Evolutionary conservation across 2,329 filamentous ascomycete genomes (phyloP).

Genomic region (Cladorrhinum sp.): DNA sequence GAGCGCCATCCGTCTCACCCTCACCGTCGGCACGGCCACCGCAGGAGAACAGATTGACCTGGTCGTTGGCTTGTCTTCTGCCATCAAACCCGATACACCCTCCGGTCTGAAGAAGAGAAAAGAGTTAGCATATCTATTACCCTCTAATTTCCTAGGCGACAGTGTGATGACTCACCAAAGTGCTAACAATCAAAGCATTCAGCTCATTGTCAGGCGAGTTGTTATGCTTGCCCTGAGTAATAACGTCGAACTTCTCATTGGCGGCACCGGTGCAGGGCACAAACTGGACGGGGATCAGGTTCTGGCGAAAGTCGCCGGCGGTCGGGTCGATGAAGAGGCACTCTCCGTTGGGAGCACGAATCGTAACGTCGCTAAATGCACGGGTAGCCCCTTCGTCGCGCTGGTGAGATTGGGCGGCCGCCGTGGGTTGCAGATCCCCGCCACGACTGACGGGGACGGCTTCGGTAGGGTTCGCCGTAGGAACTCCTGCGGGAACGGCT

Average conservation of each 20-base stretch:
- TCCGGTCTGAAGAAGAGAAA: constrained; percentile 28
- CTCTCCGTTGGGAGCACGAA: constrained; percentile 46
- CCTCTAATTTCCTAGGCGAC: neutral
- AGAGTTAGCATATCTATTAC: neutral
- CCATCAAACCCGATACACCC: constrained; percentile 52
- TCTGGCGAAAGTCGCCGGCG: constrained; percentile 53
- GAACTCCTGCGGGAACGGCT: constrained; percentile 24
- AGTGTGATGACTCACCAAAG: constrained; percentile 35
- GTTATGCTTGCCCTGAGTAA: constrained; percentile 50
- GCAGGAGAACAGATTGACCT: constrained; percentile 50
- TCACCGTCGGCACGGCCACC: constrained; percentile 50
- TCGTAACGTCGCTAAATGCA: constrained; percentile 43
- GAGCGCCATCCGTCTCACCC: constrained; percentile 45
- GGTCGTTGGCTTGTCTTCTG: constrained; percentile 42
- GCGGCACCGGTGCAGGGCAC: constrained; percentile 43
- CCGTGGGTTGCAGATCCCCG: constrained; percentile 46
- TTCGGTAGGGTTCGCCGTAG: constrained; percentile 40
- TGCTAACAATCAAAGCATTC: constrained; percentile 44
- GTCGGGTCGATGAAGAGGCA: constrained; percentile 52
- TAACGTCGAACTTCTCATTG: constrained; percentile 50
- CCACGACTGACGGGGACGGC: constrained; percentile 50
- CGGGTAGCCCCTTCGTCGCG: constrained; percentile 47
- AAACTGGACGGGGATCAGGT: constrained; percentile 49
- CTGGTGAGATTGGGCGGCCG: constrained; percentile 47
- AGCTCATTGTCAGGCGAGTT: constrained; percentile 37